These are phyloP conservation scores for Bretziella fagacearum DNA, from an alignment of 2,329 filamentous ascomycete species.

Conservation along the genomic window DNA sequence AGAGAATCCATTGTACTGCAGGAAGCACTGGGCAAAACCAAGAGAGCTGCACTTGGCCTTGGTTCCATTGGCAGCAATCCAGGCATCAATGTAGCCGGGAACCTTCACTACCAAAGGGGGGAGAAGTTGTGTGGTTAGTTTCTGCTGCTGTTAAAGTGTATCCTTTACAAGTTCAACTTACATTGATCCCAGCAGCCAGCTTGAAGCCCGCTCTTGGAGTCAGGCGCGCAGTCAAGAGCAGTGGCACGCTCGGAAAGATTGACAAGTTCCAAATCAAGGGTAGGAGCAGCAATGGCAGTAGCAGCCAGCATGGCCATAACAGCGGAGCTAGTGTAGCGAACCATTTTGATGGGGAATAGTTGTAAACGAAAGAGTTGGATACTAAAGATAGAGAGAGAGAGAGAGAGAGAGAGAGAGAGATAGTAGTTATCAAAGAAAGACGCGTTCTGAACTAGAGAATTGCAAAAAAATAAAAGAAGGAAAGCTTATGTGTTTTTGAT, in stretches of 20 bases:
- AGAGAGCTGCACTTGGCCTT: slow-evolving; percentile 18
- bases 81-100: slow-evolving; percentile 18
- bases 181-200: slow-evolving; percentile 10
- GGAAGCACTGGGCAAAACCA: slow-evolving; percentile 19
- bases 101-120: slow-evolving; percentile 14
- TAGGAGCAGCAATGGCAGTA: background rate
- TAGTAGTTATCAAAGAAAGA: background rate
- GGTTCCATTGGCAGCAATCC: slow-evolving; percentile 18
- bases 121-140: background rate
- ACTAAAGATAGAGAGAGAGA: background rate
- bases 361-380: background rate
- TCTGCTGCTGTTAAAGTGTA: no score
- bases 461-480: background rate
- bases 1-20: slow-evolving; percentile 19
- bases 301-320: slow-evolving; percentile 1
- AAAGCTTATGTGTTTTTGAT: background rate
- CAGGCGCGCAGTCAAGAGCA: slow-evolving; percentile 8
- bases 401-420: background rate
- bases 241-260: background rate
- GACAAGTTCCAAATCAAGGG: background rate
- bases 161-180: background rate
- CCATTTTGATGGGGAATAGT: slow-evolving; percentile 3
- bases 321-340: background rate
- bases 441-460: background rate
- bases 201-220: slow-evolving; percentile 3